These are phyloP conservation scores for Dactylorhiza incarnata DNA, from an alignment of 106 monocot species.

Conservation along the genomic window DNA sequence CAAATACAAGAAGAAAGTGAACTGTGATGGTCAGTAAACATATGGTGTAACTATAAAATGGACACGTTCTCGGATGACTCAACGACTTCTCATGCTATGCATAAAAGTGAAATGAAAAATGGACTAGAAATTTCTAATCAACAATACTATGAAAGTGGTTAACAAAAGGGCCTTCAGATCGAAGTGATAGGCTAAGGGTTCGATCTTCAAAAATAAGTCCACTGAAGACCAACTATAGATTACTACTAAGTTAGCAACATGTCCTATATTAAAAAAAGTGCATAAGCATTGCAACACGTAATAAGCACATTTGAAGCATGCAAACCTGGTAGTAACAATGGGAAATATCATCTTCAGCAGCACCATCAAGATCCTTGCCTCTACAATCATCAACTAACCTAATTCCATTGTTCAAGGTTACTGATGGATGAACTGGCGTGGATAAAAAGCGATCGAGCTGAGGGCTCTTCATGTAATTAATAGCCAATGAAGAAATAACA, in stretches of 20 bases:
- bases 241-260: not conserved
- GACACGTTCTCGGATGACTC: not conserved
- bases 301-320: conserved; percentile 2
- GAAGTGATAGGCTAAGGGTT: not conserved
- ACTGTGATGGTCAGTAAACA: not conserved
- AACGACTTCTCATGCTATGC: too few relatives aligned
- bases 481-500: conserved; percentile 49
- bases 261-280: not conserved
- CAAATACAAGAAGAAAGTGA: not conserved
- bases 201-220: not conserved
- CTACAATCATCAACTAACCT: conserved; percentile 27
- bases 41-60: not conserved
- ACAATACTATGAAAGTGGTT: not conserved
- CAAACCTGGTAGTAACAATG: conserved; percentile 72
- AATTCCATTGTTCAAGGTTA: conserved; percentile 33
- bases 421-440: conserved; percentile 16
- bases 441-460: conserved; percentile 53
- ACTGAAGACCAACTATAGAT: not conserved
- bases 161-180: not conserved
- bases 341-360: conserved; percentile 20
- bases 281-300: not conserved
- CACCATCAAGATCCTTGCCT: conserved; percentile 25
- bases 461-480: conserved; percentile 51
- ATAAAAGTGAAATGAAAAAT: not conserved
- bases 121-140: not conserved